Evolutionary conservation across 208 protist genomes (phyloP), one percentile per base, ranked within the genome.

Genomic region (Wallacemonas sp.): DNA sequence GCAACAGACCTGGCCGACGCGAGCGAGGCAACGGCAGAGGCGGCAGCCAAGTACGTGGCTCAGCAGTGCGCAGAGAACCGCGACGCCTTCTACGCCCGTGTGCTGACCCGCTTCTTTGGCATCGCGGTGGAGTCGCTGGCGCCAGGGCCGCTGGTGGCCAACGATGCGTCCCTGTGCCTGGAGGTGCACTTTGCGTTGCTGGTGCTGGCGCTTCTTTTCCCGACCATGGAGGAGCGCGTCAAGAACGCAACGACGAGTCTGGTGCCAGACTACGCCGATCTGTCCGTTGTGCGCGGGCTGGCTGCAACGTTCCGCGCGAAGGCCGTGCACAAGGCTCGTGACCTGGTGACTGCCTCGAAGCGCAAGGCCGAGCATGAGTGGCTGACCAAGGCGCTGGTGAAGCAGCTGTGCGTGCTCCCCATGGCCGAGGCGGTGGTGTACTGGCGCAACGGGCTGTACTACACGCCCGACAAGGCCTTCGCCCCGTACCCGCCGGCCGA

Each of bases 171-270:
- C 43, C 43, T 55, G 24, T 23, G 47, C 8, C 24, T 55, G 19
- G 47, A 55, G 23, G 23, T 30, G 6, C 47, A 55, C 26, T 23
- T 55, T 6, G 47, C 47, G 5, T 2, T 30, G 24, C 24, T 55
- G 6, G 47, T 8, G 3, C 47, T 55, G 3, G 47, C 47, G 3
- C 47, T 55, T 32, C 47, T 55, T 2, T 55, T 32, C 47, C 47
- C 47, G 6, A 55, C 47, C 21, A 55, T 55, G 47, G 47, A 55
- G 26, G 9, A 24, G 47, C 47, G 47, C n/a, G 21, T 55, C 21
- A n/a, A 41, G 36, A 41, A 14, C 36, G 14, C 6, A 14, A 41
- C 36, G 17, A 47, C 41, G 41, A 55, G 47, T 30, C 3, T n/a
- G 19, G 23, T 55, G 4, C 47, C 47, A 9, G 47, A 55, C 24